phyloP scores from a whole-genome alignment of 129 eudicot genomes.

The Smallanthus sonchifolius region DNA sequence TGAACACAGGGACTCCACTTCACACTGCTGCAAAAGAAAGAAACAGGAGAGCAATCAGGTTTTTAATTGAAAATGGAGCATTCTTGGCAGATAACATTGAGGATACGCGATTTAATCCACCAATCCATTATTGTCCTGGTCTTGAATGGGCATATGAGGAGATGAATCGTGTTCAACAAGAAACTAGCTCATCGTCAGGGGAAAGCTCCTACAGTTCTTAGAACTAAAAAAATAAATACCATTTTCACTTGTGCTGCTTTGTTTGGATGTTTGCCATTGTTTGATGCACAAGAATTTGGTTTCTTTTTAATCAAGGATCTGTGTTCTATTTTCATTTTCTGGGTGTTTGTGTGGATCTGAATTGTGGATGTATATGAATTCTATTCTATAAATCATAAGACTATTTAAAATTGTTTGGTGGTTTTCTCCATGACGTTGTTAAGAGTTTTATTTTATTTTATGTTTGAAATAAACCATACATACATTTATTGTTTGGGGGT shows the following conservation, averaged over 20 bases:
- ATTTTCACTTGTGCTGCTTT: background rate
- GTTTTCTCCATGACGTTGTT: background rate
- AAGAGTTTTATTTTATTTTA: too few species aligned
- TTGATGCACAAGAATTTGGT: background rate
- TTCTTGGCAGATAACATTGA: conserved; percentile 82
- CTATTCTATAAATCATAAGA: background rate
- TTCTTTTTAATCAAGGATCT: background rate
- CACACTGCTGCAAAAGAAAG: conserved; percentile 95
- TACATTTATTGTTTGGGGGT: too few species aligned
- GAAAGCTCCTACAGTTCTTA: conserved; percentile 67
- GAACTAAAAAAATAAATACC: conserved; percentile 29
- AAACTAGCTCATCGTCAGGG: conserved; percentile 54
- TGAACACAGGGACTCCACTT: conserved; percentile 90
- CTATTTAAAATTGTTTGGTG: background rate
- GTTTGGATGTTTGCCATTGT: background rate
- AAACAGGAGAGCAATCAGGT: conserved; percentile 69
- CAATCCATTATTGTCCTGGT: conserved; percentile 88
- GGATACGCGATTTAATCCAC: conserved; percentile 91
- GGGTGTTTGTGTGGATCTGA: background rate
- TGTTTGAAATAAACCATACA: too few species aligned
- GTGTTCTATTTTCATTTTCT: background rate
- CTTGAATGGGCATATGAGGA: conserved; percentile 98
- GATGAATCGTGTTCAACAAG: conserved; percentile 66
- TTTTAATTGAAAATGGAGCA: conserved; percentile 83
- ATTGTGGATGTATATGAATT: background rate